phyloP scores from a whole-genome alignment of 805 yeast species.

The Tanozyma kutaoensis region DNA sequence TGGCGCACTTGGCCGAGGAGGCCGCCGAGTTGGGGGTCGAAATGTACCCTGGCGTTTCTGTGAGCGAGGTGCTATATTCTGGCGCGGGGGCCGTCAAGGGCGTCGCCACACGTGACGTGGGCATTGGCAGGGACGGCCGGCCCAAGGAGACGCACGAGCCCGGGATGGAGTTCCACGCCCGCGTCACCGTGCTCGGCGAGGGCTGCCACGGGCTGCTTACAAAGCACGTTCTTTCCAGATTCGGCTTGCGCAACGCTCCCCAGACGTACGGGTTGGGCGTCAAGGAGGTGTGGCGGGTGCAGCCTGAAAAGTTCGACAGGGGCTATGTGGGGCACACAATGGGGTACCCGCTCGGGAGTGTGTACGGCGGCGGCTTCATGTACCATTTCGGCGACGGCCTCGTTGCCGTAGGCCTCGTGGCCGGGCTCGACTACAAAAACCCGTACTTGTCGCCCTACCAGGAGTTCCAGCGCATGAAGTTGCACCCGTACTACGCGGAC shows the following conservation, averaged over 20 bases:
- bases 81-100: constrained; percentile 59
- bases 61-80: constrained; percentile 56
- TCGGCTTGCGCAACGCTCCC: constrained; percentile 50
- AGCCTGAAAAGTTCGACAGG: constrained; percentile 62
- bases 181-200: constrained; percentile 83
- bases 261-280: constrained; percentile 95
- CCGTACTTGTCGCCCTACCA: constrained; percentile 94
- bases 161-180: constrained; percentile 94
- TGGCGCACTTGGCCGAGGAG: constrained; percentile 66
- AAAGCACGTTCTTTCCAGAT: constrained; percentile 62
- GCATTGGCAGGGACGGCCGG: constrained; percentile 58
- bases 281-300: constrained; percentile 95
- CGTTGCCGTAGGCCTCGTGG: constrained; percentile 87
- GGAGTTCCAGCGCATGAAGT: constrained; percentile 91
- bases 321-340: constrained; percentile 80
- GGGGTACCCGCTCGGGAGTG: constrained; percentile 75
- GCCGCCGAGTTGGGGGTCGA: constrained; percentile 95
- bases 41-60: constrained; percentile 82
- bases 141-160: constrained; percentile 83
- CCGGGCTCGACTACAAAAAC: constrained; percentile 87
- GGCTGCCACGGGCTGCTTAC: constrained; percentile 97
- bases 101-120: constrained; percentile 91
- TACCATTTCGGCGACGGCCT: constrained; percentile 92
- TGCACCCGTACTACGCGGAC: constrained; percentile 69
- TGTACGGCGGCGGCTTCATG: constrained; percentile 95